These are phyloP conservation scores for Didymella keratinophila DNA, from an alignment of 2,329 filamentous ascomycete species.

Conservation along the genomic window DNA sequence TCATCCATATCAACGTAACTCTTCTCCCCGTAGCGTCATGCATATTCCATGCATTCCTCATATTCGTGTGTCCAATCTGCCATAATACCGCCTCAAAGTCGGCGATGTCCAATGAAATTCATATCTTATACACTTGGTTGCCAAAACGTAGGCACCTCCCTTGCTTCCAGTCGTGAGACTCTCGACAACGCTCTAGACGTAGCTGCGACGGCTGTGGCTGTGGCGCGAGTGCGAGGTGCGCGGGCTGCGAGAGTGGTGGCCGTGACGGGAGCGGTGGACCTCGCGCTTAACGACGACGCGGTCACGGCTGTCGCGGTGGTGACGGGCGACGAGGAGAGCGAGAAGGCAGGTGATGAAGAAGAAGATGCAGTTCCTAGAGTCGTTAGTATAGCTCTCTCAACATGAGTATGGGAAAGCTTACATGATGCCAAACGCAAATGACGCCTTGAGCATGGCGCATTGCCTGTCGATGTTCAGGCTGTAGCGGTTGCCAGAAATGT, in stretches of 20 bases:
- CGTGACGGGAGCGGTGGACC: constrained; percentile 56
- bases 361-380: constrained; percentile 48
- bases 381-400: constrained; percentile 31
- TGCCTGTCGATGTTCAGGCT: constrained; percentile 71
- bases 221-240: constrained; percentile 47
- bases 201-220: constrained; percentile 49
- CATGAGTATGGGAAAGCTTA: too few species aligned
- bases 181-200: constrained; percentile 34
- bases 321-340: constrained; percentile 65
- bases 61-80: constrained; percentile 8
- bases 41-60: background rate
- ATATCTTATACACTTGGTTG: constrained; percentile 13
- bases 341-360: constrained; percentile 57
- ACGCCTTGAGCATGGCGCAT: constrained; percentile 91
- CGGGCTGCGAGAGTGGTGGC: constrained; percentile 51
- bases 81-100: constrained; percentile 13
- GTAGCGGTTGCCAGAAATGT: constrained; percentile 59
- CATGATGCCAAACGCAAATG: constrained; percentile 90
- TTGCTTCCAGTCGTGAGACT: too few species aligned
- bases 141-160: background rate
- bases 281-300: constrained; percentile 63
- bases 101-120: constrained; percentile 31
- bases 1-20: constrained; percentile 4
- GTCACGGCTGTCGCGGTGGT: constrained; percentile 55
- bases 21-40: background rate